These are phyloP conservation scores for Tolypocladium amazonense DNA, from an alignment of 2,329 filamentous ascomycete genomes.

Conservation along the genomic window DNA sequence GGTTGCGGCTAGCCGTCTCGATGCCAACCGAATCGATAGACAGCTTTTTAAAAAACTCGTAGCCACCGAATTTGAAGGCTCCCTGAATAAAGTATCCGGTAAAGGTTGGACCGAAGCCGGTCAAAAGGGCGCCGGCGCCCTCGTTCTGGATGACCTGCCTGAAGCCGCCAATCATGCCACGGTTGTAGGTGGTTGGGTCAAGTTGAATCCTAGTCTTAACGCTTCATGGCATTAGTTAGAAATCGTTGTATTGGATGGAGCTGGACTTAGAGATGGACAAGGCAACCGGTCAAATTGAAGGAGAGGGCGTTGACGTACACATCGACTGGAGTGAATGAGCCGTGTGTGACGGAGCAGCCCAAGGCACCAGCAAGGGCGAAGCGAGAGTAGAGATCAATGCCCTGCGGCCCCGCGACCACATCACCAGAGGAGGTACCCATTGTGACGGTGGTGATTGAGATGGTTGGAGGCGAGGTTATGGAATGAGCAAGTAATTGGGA, in stretches of 20 bases:
- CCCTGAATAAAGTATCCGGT: conserved; percentile 93
- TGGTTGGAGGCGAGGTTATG: no score
- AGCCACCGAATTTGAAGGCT: conserved; percentile 88
- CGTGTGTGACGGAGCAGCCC: conserved; percentile 98
- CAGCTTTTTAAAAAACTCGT: conserved; percentile 95
- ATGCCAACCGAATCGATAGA: conserved; percentile 70
- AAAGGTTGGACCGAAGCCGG: conserved; percentile 74
- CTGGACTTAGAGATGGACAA: no score
- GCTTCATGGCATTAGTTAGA: conserved; percentile 36
- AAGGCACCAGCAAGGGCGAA: conserved; percentile 96
- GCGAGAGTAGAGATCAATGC: conserved; percentile 73
- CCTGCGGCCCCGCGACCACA: conserved; percentile 11
- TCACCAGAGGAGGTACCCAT: no score
- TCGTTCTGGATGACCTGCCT: conserved; percentile 74
- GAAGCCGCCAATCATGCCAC: conserved; percentile 77
- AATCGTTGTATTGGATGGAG: neutral
- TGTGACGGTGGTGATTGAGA: no score
- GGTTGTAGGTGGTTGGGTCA: conserved; percentile 81
- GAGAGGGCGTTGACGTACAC: conserved; percentile 51
- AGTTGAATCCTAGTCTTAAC: conserved; percentile 96
- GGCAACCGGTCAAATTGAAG: no score
- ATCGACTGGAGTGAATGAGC: conserved; percentile 93
- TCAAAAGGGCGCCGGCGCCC: conserved; percentile 77
- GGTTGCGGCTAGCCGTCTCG: conserved; percentile 67
- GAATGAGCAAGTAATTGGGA: no score